phyloP scores from a whole-genome alignment of 495 filamentous ascomycete genomes.

The Talaromyces liani region DNA sequence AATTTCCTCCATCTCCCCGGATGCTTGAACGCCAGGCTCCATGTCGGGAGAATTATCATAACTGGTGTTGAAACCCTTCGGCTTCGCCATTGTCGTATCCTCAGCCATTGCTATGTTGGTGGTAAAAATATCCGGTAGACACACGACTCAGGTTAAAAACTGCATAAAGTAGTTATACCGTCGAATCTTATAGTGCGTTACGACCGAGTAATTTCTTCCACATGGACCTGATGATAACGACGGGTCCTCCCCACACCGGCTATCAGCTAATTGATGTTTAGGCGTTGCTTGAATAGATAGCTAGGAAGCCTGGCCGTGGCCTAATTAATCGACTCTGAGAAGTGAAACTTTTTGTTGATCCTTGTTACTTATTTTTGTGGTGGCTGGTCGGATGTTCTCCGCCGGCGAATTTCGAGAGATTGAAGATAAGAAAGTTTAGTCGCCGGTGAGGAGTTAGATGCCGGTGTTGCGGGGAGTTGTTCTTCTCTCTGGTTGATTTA shows the following conservation, averaged over 20 bases:
- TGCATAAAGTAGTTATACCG: neutral
- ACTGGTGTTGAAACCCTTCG: constrained; percentile 3
- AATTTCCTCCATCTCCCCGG: constrained; percentile 14
- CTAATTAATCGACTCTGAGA: neutral
- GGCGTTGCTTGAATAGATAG: neutral
- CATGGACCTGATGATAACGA: neutral
- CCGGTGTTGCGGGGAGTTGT: neutral
- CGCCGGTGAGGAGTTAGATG: neutral
- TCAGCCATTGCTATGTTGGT: neutral
- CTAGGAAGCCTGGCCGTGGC: neutral
- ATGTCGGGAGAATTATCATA: constrained; percentile 5
- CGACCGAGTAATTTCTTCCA: neutral
- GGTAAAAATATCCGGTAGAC: neutral
- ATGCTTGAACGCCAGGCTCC: neutral
- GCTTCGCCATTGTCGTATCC: neutral
- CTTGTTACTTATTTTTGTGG: neutral
- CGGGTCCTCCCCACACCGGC: neutral
- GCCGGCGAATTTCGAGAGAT: neutral
- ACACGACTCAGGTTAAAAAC: neutral
- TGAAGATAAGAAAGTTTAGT: neutral
- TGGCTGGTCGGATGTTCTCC: neutral
- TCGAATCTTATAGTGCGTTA: neutral
- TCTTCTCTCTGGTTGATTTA: neutral
- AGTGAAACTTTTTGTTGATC: neutral
- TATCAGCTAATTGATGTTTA: neutral